These are phyloP conservation scores for Venturiaceae sp. DNA, from an alignment of 2,329 filamentous ascomycete genomes.

Conservation along the genomic window DNA sequence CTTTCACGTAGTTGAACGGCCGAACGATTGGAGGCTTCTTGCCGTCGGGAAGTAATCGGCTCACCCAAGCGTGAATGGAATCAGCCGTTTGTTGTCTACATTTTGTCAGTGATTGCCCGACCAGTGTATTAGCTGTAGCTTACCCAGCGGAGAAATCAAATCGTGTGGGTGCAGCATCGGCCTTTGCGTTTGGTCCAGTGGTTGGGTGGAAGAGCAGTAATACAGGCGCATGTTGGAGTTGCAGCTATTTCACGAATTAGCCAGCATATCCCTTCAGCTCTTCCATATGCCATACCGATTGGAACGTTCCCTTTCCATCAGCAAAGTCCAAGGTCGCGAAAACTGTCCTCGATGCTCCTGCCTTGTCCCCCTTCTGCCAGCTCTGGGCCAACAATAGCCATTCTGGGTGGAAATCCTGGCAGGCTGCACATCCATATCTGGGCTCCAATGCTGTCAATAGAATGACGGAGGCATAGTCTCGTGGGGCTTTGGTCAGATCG, in stretches of 20 bases:
- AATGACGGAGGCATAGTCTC: slow-evolving; percentile 75
- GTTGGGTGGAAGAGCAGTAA: slow-evolving; percentile 83
- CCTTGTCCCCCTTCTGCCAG: slow-evolving; percentile 79
- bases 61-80: slow-evolving; percentile 67
- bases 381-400: slow-evolving; percentile 80
- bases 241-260: slow-evolving; percentile 50
- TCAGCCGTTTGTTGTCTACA: slow-evolving; percentile 65
- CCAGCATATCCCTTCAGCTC: background rate
- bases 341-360: slow-evolving; percentile 60
- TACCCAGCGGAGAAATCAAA: slow-evolving; percentile 82
- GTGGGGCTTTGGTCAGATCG: slow-evolving; percentile 63
- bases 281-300: slow-evolving; percentile 55
- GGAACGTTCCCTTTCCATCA: slow-evolving; percentile 74
- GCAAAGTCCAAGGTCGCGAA: slow-evolving; percentile 83
- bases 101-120: background rate
- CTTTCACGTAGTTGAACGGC: slow-evolving; percentile 78
- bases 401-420: slow-evolving; percentile 85
- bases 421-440: slow-evolving; percentile 77
- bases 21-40: slow-evolving; percentile 64
- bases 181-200: slow-evolving; percentile 64
- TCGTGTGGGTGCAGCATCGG: slow-evolving; percentile 59
- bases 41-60: slow-evolving; percentile 61
- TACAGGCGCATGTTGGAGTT: slow-evolving; percentile 88
- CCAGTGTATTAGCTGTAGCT: slow-evolving; percentile 19
- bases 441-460: slow-evolving; percentile 79